Conservation (phyloP, 768 basidiomycete species). For the Boletus rubroflammeus region DNA sequence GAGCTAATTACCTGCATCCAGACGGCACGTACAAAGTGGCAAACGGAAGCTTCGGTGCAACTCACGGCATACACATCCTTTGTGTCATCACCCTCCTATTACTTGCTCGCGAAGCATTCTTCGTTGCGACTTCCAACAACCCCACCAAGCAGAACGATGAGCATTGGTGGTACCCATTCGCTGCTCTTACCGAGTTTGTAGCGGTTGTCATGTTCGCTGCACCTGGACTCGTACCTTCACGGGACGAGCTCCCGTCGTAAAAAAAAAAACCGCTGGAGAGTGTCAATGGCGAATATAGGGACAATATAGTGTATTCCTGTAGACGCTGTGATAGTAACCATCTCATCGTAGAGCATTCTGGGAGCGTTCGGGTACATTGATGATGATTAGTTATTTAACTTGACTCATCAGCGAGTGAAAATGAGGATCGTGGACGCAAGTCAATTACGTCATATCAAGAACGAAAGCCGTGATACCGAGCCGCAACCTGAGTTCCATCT, state of each 20-base stretch:
- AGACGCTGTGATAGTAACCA: background rate
- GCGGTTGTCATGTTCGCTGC: slow-evolving; percentile 30
- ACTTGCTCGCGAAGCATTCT: slow-evolving; percentile 31
- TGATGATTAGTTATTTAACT: background rate
- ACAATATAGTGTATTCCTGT: background rate
- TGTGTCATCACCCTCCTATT: slow-evolving; percentile 23
- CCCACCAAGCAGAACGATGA: slow-evolving; percentile 25
- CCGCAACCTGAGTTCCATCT: background rate
- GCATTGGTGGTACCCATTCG: slow-evolving; percentile 32
- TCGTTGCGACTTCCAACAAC: slow-evolving; percentile 23
- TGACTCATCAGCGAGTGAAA: background rate
- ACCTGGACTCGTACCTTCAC: slow-evolving; percentile 33
- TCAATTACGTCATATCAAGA: background rate
- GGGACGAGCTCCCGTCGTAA: slow-evolving; percentile 25
- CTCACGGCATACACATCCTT: slow-evolving; percentile 26
- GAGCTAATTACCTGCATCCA: slow-evolving; percentile 6
- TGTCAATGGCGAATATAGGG: background rate
- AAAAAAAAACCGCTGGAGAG: background rate
- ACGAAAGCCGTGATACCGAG: background rate
- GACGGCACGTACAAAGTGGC: slow-evolving; percentile 22
- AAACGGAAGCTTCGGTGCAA: slow-evolving; percentile 15
- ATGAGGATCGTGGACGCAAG: no score
- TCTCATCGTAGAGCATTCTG: background rate
- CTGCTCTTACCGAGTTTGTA: slow-evolving; percentile 31
- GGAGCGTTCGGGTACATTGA: background rate